Conservation (phyloP, 805 yeast genomes). For the Dipodascus albidus region DNA sequence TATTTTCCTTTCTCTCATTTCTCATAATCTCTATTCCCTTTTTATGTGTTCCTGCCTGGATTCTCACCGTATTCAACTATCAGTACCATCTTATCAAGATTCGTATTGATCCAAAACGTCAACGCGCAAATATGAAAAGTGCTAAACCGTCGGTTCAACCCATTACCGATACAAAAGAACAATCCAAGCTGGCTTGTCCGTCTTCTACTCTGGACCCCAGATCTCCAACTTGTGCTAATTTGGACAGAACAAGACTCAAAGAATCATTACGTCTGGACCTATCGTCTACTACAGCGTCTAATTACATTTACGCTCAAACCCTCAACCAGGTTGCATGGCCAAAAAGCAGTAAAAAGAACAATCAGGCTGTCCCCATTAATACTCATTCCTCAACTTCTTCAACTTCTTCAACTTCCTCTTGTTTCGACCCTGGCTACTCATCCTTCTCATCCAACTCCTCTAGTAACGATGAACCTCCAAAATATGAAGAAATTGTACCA, state of each 20-base stretch:
- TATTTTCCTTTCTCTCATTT: background rate
- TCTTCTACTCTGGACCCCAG: background rate
- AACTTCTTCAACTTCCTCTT: background rate
- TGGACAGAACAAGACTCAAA: background rate
- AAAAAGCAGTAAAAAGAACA: conserved; percentile 10
- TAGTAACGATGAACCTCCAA: conserved; percentile 7
- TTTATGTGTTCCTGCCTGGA: background rate
- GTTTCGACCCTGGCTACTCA: conserved; percentile 1
- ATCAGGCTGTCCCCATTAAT: conserved; percentile 6
- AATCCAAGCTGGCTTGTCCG: background rate
- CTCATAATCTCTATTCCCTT: background rate
- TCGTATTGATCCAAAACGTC: too few species aligned
- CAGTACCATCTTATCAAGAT: too few species aligned
- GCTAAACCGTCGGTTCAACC: too few species aligned
- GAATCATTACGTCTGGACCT: background rate
- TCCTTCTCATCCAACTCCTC: background rate
- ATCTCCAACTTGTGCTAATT: background rate
- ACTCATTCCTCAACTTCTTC: background rate
- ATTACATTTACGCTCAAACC: background rate
- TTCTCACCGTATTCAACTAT: too few species aligned
- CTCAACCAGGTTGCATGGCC: background rate
- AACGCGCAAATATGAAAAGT: too few species aligned
- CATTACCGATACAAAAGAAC: too few species aligned
- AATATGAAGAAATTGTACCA: conserved; percentile 6
- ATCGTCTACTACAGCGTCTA: background rate